Conservation (phyloP, 2,329 filamentous ascomycete genomes). For the Mollisia scopiformis region DNA sequence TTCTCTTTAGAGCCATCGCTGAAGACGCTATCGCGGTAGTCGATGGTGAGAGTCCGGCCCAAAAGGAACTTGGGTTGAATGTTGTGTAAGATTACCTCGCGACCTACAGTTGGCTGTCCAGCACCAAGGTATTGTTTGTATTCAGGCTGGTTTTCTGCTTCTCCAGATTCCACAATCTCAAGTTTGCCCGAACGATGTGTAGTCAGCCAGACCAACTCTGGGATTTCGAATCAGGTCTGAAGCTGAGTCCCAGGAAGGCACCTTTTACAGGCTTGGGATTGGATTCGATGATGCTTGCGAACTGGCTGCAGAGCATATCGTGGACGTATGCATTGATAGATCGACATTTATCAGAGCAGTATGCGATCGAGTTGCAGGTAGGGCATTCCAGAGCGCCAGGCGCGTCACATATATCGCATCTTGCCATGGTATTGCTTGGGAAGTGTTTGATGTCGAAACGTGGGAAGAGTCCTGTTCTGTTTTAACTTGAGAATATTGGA, state of each 20-base stretch:
- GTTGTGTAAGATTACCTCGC: background rate
- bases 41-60: background rate
- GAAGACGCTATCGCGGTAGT: background rate
- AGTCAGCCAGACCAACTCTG: background rate
- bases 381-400: background rate
- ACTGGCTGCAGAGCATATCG: background rate
- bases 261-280: background rate
- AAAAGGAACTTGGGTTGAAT: background rate
- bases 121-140: background rate
- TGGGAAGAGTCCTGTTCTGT: too few relatives aligned
- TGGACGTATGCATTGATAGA: background rate
- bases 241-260: background rate
- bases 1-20: background rate
- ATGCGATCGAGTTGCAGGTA: background rate
- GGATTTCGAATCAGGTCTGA: background rate
- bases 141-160: too few relatives aligned
- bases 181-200: background rate
- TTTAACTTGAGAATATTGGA: too few relatives aligned
- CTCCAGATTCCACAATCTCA: background rate
- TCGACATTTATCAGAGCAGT: constrained; percentile 2
- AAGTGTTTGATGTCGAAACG: background rate
- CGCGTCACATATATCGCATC: background rate
- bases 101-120: background rate
- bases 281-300: background rate
- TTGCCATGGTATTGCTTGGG: background rate